Conservation (phyloP, 257 asterid species). For the Mitragyna speciosa region DNA sequence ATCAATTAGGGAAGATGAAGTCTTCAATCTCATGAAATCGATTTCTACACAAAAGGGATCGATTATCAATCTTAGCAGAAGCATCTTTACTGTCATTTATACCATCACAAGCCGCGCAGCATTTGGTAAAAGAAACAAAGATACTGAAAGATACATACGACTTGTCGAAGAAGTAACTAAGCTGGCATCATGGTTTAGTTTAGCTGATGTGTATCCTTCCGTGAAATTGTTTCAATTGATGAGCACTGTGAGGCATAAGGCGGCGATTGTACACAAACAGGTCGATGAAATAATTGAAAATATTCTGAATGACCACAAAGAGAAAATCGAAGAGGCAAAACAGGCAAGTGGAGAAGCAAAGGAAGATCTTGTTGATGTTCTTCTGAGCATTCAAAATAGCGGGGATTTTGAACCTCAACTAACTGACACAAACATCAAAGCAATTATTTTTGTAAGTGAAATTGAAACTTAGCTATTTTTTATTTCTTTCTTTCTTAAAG, state of each 20-base stretch:
- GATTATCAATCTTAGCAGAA: background rate
- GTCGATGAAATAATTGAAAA: background rate
- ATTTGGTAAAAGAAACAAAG: background rate
- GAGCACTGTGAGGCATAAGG: background rate
- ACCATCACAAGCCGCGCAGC: background rate
- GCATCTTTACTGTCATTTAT: background rate
- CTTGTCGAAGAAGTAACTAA: background rate
- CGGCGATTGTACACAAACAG: background rate
- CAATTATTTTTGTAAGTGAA: conserved; percentile 6
- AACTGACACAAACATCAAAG: conserved; percentile 4
- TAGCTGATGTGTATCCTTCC: conserved; percentile 4
- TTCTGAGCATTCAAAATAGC: background rate
- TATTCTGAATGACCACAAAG: background rate
- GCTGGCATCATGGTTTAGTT: background rate
- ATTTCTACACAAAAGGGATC: background rate
- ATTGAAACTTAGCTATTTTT: too few species aligned
- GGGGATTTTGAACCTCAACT: background rate
- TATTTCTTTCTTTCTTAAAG: too few species aligned
- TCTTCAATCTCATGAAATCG: background rate
- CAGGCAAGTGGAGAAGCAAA: too few species aligned
- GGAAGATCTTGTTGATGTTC: conserved; percentile 8
- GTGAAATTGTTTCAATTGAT: background rate
- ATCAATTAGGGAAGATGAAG: background rate
- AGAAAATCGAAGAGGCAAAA: background rate
- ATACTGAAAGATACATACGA: background rate